A percentile compares a stretch with the other conserved stretches of the same genome.
These are phyloP conservation scores for Ophiocordyceps camponoti-rufipedis DNA, from an alignment of 2,329 filamentous ascomycete genomes.

Conservation along the genomic window DNA sequence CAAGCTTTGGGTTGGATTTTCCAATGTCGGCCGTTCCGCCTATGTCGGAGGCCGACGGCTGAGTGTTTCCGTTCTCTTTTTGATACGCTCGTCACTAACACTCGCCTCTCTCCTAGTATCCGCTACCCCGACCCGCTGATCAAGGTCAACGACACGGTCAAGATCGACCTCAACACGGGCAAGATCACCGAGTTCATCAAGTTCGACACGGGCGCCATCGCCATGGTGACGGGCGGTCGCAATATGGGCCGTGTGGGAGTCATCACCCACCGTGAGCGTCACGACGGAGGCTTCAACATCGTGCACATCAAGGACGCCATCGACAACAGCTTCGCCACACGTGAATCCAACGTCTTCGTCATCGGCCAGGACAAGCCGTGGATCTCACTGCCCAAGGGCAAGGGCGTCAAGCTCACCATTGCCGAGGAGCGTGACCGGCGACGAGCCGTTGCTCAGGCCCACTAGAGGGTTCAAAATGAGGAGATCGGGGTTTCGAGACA, in stretches of 20 bases:
- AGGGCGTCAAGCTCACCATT: constrained; percentile 99
- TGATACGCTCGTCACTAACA: constrained; percentile 18
- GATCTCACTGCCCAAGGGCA: constrained; percentile 99
- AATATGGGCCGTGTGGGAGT: constrained; percentile 99
- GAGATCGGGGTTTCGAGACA: constrained; percentile 5
- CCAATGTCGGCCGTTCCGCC: background rate
- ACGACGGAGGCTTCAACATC: constrained; percentile 99
- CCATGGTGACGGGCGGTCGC: constrained; percentile 97
- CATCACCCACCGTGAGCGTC: constrained; percentile 98
- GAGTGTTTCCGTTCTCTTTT: background rate
- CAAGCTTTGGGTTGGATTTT: constrained; percentile 72
- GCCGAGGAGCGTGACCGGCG: constrained; percentile 98
- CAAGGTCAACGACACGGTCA: constrained; percentile 99
- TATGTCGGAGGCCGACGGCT: background rate
- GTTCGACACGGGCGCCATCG: constrained; percentile 96
- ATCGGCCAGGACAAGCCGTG: constrained; percentile 98
- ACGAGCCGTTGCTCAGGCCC: constrained; percentile 43
- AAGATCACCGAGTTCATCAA: constrained; percentile 97
- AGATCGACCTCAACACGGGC: constrained; percentile 92
- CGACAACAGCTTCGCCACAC: constrained; percentile 99
- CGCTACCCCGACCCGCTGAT: constrained; percentile 96
- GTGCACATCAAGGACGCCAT: constrained; percentile 99
- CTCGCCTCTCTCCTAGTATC: constrained; percentile 44
- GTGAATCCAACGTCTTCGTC: constrained; percentile 99
- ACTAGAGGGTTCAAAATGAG: constrained; percentile 17